Evolutionary conservation across 2,329 filamentous ascomycete genomes (phyloP).

Genomic region (Aspergillus puulaauensis): DNA sequence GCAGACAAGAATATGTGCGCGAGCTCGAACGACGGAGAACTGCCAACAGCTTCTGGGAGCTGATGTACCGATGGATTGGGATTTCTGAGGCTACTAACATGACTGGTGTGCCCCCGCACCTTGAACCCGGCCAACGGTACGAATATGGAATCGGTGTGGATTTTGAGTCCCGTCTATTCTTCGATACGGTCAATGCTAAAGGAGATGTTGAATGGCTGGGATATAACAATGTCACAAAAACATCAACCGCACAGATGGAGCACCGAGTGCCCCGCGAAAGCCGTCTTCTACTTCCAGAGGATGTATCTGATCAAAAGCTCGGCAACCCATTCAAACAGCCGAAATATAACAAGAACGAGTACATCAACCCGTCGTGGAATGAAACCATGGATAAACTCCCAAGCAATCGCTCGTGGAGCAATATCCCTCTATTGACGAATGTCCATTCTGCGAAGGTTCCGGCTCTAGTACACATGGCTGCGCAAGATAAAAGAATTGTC

Average conservation of each 20-base stretch:
- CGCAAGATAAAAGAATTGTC: slow-evolving; percentile 27
- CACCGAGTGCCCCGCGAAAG: slow-evolving; percentile 38
- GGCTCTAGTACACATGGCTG: slow-evolving; percentile 44
- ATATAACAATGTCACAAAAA: slow-evolving; percentile 38
- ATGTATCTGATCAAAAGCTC: slow-evolving; percentile 31
- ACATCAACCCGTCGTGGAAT: slow-evolving; percentile 34
- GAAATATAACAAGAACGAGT: slow-evolving; percentile 25
- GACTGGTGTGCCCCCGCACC: slow-evolving; percentile 32
- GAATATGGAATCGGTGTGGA: slow-evolving; percentile 55
- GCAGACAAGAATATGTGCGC: slow-evolving; percentile 53
- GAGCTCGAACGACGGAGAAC: slow-evolving; percentile 41
- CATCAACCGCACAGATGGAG: slow-evolving; percentile 35
- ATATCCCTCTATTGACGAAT: slow-evolving; percentile 49
- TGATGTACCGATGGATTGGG: slow-evolving; percentile 38
- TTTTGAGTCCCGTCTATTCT: slow-evolving; percentile 52
- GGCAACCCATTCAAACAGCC: slow-evolving; percentile 36
- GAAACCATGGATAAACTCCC: slow-evolving; percentile 45
- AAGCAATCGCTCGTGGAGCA: slow-evolving; percentile 41
- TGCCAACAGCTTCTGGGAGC: slow-evolving; percentile 36
- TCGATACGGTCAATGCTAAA: slow-evolving; percentile 42
- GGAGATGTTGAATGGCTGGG: slow-evolving; percentile 43
- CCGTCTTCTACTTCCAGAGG: slow-evolving; percentile 39
- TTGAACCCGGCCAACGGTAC: slow-evolving; percentile 41
- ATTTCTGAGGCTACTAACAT: slow-evolving; percentile 40
- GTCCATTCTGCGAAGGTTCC: slow-evolving; percentile 49